Conservation (phyloP, 805 yeast species). For the Teunomyces kruisii region DNA sequence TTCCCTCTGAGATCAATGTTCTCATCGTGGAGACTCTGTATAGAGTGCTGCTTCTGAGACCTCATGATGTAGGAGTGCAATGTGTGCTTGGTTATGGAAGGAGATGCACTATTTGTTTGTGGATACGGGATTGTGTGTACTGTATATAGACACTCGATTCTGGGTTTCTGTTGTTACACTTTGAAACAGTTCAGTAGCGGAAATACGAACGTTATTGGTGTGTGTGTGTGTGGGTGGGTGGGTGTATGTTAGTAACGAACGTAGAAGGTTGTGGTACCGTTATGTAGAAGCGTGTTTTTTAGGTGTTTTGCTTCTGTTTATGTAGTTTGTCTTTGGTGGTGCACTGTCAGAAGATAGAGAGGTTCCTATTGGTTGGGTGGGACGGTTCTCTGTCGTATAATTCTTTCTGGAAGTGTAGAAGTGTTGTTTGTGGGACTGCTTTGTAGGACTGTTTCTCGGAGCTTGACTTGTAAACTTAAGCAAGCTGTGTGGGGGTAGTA, state of each 20-base stretch:
- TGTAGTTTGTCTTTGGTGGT: no score
- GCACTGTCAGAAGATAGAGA: background rate
- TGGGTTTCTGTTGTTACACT: background rate
- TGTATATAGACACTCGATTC: background rate
- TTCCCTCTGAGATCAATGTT: constrained; percentile 2
- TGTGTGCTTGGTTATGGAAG: background rate
- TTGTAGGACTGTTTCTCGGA: background rate
- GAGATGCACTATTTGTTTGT: constrained; percentile 2
- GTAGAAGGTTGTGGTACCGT: no score
- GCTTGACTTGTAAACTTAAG: constrained; percentile 3
- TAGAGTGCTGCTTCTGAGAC: constrained; percentile 5
- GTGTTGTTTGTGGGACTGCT: background rate
- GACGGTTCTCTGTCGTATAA: background rate
- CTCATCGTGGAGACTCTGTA: constrained; percentile 7
- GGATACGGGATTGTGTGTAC: background rate
- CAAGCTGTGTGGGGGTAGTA: background rate
- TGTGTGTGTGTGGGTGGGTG: no score
- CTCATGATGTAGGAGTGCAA: constrained; percentile 4
- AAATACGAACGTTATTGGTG: no score
- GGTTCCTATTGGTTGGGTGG: background rate
- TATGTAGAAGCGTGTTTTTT: no score
- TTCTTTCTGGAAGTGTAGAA: background rate
- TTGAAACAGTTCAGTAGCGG: background rate
- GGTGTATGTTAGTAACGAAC: no score
- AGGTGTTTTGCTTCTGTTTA: no score